Conservation (phyloP, 352 stramenopile species). For the Aphanomyces astaci region DNA sequence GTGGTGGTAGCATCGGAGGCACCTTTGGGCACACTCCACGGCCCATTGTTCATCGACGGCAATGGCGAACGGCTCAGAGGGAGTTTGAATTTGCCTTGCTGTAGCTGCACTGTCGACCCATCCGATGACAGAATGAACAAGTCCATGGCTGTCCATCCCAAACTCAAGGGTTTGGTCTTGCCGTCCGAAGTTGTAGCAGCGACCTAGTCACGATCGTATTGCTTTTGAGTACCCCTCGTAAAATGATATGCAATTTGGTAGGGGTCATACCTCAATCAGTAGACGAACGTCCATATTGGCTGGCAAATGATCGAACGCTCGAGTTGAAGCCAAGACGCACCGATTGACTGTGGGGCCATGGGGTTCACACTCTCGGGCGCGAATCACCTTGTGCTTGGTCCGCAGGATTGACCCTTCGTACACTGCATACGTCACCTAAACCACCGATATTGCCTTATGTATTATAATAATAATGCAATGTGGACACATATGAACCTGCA, state of each 20-base stretch:
- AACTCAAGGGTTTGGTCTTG: conserved; percentile 23
- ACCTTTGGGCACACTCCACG: neutral
- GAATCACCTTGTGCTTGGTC: conserved; percentile 38
- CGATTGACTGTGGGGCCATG: conserved; percentile 28
- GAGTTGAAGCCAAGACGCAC: conserved; percentile 31
- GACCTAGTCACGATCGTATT: conserved; percentile 24
- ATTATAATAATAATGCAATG: no score
- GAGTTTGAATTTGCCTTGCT: conserved; percentile 34
- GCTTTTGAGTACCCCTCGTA: no score
- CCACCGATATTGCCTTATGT: no score
- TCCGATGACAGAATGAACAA: conserved; percentile 29
- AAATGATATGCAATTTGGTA: no score
- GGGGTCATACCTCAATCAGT: conserved; percentile 34
- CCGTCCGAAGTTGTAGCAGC: neutral
- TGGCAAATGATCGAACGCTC: conserved; percentile 31
- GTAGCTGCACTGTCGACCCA: conserved; percentile 21
- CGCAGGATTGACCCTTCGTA: conserved; percentile 35
- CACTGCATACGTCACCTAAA: conserved; percentile 45
- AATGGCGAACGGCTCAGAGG: conserved; percentile 35
- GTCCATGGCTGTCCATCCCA: conserved; percentile 39
- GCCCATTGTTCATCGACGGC: conserved; percentile 30
- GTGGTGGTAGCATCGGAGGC: conserved; percentile 17
- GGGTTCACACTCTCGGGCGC: conserved; percentile 29
- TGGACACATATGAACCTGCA: no score
- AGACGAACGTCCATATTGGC: conserved; percentile 29